phyloP scores from a whole-genome alignment of 148 eudicot genomes.

The Camellia japonica region DNA sequence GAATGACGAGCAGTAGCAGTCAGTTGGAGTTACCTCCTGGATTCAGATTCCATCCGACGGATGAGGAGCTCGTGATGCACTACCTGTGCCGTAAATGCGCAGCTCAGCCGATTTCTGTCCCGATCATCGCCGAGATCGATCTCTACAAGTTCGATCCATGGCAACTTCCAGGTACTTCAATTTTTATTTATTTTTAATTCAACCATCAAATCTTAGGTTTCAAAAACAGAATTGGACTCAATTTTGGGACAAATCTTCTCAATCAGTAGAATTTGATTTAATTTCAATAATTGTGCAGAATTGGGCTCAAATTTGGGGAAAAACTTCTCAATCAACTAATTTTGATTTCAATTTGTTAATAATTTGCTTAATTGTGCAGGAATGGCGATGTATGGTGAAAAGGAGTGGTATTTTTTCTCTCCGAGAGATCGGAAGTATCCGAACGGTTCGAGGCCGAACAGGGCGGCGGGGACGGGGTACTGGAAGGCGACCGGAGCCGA shows the following conservation, averaged over 20 bases:
- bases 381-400: constrained; percentile 55
- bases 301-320: no score
- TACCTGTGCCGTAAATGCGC: constrained; percentile 50
- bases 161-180: constrained; percentile 52
- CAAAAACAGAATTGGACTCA: neutral
- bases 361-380: constrained; percentile 17
- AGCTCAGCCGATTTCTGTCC: constrained; percentile 43
- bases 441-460: constrained; percentile 65
- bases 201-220: neutral
- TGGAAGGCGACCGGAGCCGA: constrained; percentile 81
- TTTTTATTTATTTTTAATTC: neutral
- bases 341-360: neutral
- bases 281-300: no score
- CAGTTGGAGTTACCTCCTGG: constrained; percentile 47
- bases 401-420: constrained; percentile 73
- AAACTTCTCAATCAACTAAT: neutral
- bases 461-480: constrained; percentile 69
- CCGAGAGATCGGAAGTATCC: constrained; percentile 70
- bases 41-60: constrained; percentile 64
- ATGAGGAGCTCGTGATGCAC: constrained; percentile 62
- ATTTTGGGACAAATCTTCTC: neutral
- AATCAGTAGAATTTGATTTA: no score
- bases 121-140: constrained; percentile 59
- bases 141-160: constrained; percentile 70
- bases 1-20: constrained; percentile 4